Base-by-base conservation (phyloP, 495 filamentous ascomycete genomes). In the Parmelia sp. region DNA sequence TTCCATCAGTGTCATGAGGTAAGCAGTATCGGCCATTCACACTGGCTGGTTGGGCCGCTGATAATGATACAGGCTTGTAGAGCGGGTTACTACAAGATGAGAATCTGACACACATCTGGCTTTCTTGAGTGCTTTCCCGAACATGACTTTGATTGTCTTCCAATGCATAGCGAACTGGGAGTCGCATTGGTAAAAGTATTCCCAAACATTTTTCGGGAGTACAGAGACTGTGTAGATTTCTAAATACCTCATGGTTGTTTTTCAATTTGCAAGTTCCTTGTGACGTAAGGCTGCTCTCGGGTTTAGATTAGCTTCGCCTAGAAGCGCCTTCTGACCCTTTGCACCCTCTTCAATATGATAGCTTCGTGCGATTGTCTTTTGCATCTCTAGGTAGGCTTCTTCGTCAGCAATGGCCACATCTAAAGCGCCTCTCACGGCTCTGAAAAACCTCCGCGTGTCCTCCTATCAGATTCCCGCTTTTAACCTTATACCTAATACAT, bases 1-100 rank as follows among this genome's bases (percentile, higher is more conserved):
- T 76, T 81, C 85, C 39, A 86, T 97, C 39, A 96, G 89, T 75
- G 88, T 95, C 39, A 88, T 96, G 66, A 86, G 92, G 84, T 90
- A 74, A 70, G 75, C 69, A 47, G 36, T 58, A 35, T 19, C 23
- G 11, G 39, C 36, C 33, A 39, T 57, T 9, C 3, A 3, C 23
- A 25, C 31, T 1, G 0, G n/a, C 10, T 44, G 4, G 14, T 23
- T 11, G 19, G 11, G 25, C n/a, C 44, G 29, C 33, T 53, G 68
- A 63, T 31, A 53, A 33, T 44, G 3, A 27, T 4, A 21, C 64
- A 86, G 83, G 71, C 79, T 91, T 66, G 88, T 92, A 42, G 86
- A 90, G 67, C 85, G 88, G 70, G 84, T 92, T 31, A 81, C 67
- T 14, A 45, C 42, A 23, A 63, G 61, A 63, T 67, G 58, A 62